Evolutionary conservation across 208 protist species (phyloP), one percentile per base, ranked within the genome.

Genomic region (Herpetomonas samuelpessoai): DNA sequence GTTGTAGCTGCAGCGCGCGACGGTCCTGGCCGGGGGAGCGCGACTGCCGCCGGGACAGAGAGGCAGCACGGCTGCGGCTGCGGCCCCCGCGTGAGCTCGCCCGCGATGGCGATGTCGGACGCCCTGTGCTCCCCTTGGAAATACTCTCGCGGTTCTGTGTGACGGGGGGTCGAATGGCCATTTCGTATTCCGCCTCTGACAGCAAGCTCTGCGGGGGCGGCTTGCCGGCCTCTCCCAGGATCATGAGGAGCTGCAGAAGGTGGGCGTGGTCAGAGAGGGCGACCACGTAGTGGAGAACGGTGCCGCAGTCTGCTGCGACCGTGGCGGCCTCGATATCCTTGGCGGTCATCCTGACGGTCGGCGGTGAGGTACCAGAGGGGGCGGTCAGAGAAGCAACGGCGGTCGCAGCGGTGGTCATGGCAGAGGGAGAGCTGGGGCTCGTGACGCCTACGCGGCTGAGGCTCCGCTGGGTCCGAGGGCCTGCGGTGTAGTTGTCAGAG

Each of bases 221-320:
- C 10, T 14, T 3, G 47, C 19, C 10, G 72, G 53, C 0, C 54
- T 6, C 18, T 10, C 71, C 78, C 19, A 71, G 45, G 4, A 85
- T 53, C 10, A 77, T 60, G 12, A 93, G 81, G 22, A 88, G 62
- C 31, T 82, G 74, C 31, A 88, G 52, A 48, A 93, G 63, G 22
- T 81, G 71, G 9, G 63, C 65, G 44, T 78, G 75, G 35, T 93
- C 83, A 18, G 74, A 74, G 35, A 79, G 65, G 41, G 73, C 70
- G 27, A 93, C 75, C n/a, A 90, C 61, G 48, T 85, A 83, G 62
- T 93, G 86, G 63, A 93, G 35, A n/a, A 93, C 22, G 0, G 82
- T 82, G 2, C 86, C 86, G 2, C 58, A 39, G 21, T 67, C 58
- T 7, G 26, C 50, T 14, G 3, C 50, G 3, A 29, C 26, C 6